Base-by-base conservation (phyloP, 495 filamentous ascomycete genomes). In the Daldinia loculata region DNA sequence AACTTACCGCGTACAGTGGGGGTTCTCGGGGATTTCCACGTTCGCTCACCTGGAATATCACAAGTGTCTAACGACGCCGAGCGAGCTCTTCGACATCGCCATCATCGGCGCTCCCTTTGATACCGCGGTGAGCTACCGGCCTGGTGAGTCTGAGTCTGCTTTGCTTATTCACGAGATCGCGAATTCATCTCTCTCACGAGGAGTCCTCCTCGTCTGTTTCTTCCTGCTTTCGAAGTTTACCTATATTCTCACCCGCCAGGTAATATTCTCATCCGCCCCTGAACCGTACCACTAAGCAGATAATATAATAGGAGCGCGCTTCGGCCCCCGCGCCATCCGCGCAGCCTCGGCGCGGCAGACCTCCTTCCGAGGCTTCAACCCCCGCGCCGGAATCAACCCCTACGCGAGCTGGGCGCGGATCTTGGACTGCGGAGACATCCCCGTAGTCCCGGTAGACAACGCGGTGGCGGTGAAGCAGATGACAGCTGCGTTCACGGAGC, bases 31-130 rank as follows among this genome's bases (percentile, higher is more conserved):
- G 68, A 90, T 95, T 45, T 88, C 88, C 41, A 90, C 89, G 38
- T 97, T 95, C 78, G 93, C 91, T 43, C 93, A 95, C 74, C 83
- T 94, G 17, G 85, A 86, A 63, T 86, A 93, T 67, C 83, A 89
- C 58, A 92, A 90, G 60, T 95, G 92, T 72, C 82, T 95, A 2
- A 89, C 89, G 32, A 86, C 87, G 52, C 91, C 90, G 0, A 80
- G 86, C 39, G 85, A 86, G 67, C 75, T 79, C 27, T 95, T 89
- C 70, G 93, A 96, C 76, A 93, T 96, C 67, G 93, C 84, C 34
- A 87, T 96, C 55, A 87, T 96, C 56, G 93, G 93, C 1, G 92
- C 88, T 1, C 93, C 93, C 0, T 96, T 96, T 74, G 93, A 96
- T 77, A 95, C 92, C 0, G 91, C 92, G 17, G 90, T 92, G 17